Percentiles rank a stretch among this genome's conserved stretches.
These are phyloP conservation scores for Asterophora lycoperdoides DNA, from an alignment of 768 basidiomycete species.

Conservation along the genomic window DNA sequence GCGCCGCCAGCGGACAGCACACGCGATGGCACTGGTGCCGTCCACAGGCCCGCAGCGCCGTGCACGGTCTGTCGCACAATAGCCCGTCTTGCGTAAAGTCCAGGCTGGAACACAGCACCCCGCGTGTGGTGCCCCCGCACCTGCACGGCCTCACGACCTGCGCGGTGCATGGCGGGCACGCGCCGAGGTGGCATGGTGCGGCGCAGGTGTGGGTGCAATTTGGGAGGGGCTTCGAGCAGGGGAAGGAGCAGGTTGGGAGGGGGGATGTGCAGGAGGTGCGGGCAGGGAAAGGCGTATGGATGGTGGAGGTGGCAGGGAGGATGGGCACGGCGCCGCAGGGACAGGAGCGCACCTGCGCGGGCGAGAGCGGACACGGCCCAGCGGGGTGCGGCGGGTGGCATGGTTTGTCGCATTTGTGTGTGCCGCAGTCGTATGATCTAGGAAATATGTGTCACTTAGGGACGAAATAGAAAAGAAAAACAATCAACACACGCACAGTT, in stretches of 20 bases:
- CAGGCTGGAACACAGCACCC: conserved; percentile 50
- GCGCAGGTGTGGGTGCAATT: conserved; percentile 75
- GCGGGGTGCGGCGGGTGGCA: conserved; percentile 72
- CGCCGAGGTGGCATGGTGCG: conserved; percentile 65
- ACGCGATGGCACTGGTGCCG: conserved; percentile 78
- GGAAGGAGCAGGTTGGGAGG: conserved; percentile 73
- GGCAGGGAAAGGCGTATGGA: conserved; percentile 35
- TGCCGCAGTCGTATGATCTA: conserved; percentile 73
- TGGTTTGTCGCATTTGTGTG: conserved; percentile 64
- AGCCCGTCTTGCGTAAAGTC: conserved; percentile 44
- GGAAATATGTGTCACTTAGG: not conserved
- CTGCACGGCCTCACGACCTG: conserved; percentile 75
- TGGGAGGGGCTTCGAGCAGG: conserved; percentile 60
- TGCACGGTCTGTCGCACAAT: conserved; percentile 77
- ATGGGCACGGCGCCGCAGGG: conserved; percentile 66
- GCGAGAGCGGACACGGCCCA: conserved; percentile 69
- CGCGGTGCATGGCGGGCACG: conserved; percentile 77
- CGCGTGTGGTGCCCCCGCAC: conserved; percentile 66
- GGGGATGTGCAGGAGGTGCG: conserved; percentile 63
- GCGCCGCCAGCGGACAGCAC: conserved; percentile 85
- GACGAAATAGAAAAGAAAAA: conserved; percentile 3
- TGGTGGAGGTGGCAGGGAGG: conserved; percentile 31
- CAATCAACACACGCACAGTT: conserved; percentile 45
- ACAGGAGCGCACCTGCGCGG: conserved; percentile 62
- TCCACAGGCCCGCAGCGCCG: conserved; percentile 76